Evolutionary conservation across 148 eudicot species (phyloP), one percentile per base, ranked within the genome.

Genomic region (Diospyros lotus): DNA sequence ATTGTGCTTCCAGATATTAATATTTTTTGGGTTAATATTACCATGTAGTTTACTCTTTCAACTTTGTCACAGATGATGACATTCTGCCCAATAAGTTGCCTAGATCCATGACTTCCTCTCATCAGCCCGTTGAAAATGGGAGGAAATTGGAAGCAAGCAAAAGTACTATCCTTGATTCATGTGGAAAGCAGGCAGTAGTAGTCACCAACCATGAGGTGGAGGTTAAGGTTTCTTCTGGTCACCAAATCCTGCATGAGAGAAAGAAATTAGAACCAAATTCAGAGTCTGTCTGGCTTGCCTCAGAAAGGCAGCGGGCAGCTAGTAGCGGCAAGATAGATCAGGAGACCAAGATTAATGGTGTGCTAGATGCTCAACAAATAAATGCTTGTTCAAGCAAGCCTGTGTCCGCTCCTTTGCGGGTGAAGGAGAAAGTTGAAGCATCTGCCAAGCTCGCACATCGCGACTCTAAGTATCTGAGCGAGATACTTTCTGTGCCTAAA

Each of bases 381-480:
- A 60, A 76, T 65, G 45, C 68, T 66, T 56, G 3, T 42, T 72
- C 76, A 11, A 61, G 10, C 5, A 75, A 66, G 59, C 78, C 77
- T 41, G 68, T 28, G 52, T 68, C 76, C n/a, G 55, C 55, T 76
- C 18, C 82, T 71, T 48, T 50, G 7, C 71, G 45, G 45, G 43
- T 39, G 8, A 75, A 74, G 55, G 75, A 69, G 46, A 75, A 18
- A 68, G 54, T 75, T 77, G 63, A 71, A 58, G 58, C 81, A 51
- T 75, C 73, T 78, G 40, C 46, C 48, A 87, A 78, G 58, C 82
- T 74, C 64, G 80, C 84, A 58, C 89, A 88, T 80, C 89, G 85
- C 1, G 87, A 84, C 79, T 74, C 73, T 64, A 84, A 88, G 80
- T 86, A 79, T 66, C 75, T 84, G 75, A 82, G 75, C 66, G 66